Base-by-base conservation (phyloP, 257 asterid species). In the Asclepias syriaca region DNA sequence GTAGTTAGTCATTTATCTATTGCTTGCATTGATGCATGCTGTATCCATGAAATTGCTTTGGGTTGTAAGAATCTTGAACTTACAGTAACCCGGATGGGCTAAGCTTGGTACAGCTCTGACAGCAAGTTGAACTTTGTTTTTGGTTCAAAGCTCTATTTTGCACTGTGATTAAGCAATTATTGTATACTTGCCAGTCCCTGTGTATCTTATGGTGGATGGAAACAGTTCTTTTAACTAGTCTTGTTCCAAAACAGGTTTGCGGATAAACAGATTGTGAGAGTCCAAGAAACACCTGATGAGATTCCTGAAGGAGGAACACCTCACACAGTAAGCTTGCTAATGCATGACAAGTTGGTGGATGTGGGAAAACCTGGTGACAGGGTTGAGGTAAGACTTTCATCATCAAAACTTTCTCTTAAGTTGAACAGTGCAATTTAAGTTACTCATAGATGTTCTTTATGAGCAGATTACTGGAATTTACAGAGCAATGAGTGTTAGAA, bases 221-320 rank as follows among this genome's bases (percentile, higher is more conserved):
- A 66, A 16, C 21, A 40, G 14, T 50, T 46, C 15, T 19, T 37
- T 57, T n/a, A 64, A 71, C 74, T 63, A 32, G 50, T 22, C 12
- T 46, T 48, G 11, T 72, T 74, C 39, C 69, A 27, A 3, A 32
- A 56, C 40, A 95, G 98, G 87, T 95, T 92, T 87, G 92, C 96
- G 57, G 98, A 92, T 83, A 95, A 95, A 85, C 99, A 95, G 88
- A 87, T 95, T 29, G 98, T 95, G 84, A 92, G 96, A 80, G 87
- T 95, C 74, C 99, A 95, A 84, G 99, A 95, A 81, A 95, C 96
- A 32, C 99, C 98, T 22, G 96, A 95, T 82, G 97, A 95, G 75
- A 95, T 95, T 69, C 99, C 97, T 0, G 99, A 95, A 70, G 99
- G 99, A 72, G 99, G 99, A 65, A 95, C 99, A 37, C 99, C 99